Evolutionary conservation across 805 yeast species (phyloP), one percentile per base, ranked within the genome.

Genomic region (Candida vartiovaarae): DNA sequence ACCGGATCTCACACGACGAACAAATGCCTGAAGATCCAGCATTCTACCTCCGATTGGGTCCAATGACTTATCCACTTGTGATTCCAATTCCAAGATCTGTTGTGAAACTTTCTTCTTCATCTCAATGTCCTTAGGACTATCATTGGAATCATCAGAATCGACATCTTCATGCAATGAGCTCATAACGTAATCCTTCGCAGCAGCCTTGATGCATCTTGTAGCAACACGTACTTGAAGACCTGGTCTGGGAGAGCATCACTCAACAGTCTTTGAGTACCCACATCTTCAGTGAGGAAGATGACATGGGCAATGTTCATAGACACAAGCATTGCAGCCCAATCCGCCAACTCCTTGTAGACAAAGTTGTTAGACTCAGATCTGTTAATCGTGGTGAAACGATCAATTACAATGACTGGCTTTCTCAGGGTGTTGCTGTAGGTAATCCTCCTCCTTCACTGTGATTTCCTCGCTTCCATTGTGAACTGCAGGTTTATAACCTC

Each of bases 41-140:
- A 91, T 84, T 49, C 99, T 78, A 34, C 99, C 99, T 23, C 99
- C 99, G 27, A 93, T 65, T 9, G 95, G 95, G 27, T 68, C 77
- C 31, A 90, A 65, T 30, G 81, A 74, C 5, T 66, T 63, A 25
- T 77, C 81, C 25, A 89, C 68, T 8, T 70, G 71, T 2, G 57
- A 48, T 9, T 53, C 48, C 5, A 61, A 48, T 24, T 53, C 51
- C 5, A 53, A 48, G 32, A 40, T 47, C 38, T 36, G 45, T 36
- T 34, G 24, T 10, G 32, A 26, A 3, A 46, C 20, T 3, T 40
- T 34, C 7, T 44, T 47, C 34, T 44, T 34, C 23, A 41, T 45
- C 28, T 56, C 48, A 32, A 56, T 60, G 8, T 57, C 55, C 7
- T 57, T 62, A 11, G 51, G 49, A 31, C 57, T 48, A 27, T 59